A percentile compares a stretch with the other conserved stretches of the same genome.
Evolutionary conservation across 192 early-diverging fungal genomes (phyloP).

Genomic region (Coemansia sp.): DNA sequence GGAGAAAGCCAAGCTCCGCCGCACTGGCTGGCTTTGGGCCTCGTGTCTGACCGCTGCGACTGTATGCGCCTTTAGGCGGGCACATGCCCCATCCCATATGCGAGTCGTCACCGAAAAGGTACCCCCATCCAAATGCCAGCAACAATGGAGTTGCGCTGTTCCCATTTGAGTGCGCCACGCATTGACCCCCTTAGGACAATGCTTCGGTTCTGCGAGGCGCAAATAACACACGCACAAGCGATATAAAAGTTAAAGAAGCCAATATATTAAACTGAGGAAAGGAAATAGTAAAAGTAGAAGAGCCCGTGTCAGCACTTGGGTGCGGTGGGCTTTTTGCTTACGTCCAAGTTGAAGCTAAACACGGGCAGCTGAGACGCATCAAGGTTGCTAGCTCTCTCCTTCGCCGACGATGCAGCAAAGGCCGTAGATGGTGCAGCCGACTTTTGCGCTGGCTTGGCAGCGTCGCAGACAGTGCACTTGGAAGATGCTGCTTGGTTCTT

Average conservation of each 20-base stretch:
- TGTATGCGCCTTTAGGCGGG: too few relatives aligned
- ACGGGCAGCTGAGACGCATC: slow-evolving; percentile 21
- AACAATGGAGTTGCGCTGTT: neutral
- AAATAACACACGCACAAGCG: neutral
- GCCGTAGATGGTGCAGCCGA: neutral
- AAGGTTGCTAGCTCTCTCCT: slow-evolving; percentile 19
- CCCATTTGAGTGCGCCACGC: slow-evolving; percentile 1
- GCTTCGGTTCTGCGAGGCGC: neutral
- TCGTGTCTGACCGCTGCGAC: too few relatives aligned
- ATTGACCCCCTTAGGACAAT: neutral
- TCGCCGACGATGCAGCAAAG: neutral
- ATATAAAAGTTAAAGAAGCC: slow-evolving; percentile 1
- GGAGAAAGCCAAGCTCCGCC: too few relatives aligned
- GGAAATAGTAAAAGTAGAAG: neutral
- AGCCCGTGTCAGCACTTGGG: neutral
- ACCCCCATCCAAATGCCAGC: neutral
- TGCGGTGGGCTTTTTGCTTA: slow-evolving; percentile 16
- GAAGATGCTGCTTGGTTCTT: slow-evolving; percentile 10
- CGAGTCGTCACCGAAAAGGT: too few relatives aligned
- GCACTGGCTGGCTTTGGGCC: too few relatives aligned
- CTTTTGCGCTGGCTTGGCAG: slow-evolving; percentile 9
- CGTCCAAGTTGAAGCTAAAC: slow-evolving; percentile 39
- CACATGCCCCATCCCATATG: too few relatives aligned
- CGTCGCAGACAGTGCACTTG: slow-evolving; percentile 37
- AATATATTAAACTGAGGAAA: neutral